These are phyloP conservation scores for Fistulifera pelliculosa DNA, from an alignment of 108 stramenopile species.

Conservation along the genomic window DNA sequence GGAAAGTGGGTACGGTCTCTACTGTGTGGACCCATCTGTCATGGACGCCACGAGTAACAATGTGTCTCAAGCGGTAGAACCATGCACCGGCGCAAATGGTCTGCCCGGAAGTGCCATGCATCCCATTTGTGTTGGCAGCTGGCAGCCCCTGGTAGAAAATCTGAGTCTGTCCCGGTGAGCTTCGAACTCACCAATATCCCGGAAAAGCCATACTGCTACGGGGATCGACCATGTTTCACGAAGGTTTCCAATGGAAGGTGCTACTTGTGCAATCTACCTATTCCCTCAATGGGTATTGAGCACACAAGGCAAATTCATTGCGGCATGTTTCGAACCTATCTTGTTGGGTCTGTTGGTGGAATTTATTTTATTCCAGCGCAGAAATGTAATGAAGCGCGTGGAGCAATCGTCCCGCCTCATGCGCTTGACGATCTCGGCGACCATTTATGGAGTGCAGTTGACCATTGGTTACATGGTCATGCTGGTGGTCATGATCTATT, in stretches of 20 bases:
- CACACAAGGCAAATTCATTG: conserved; percentile 35
- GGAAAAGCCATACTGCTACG: conserved; percentile 48
- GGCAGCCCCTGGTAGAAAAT: conserved; percentile 41
- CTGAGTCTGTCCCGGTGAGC: background rate
- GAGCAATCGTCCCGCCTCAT: conserved; percentile 20
- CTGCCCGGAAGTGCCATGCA: conserved; percentile 26
- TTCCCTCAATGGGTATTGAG: conserved; percentile 59
- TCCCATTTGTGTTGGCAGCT: conserved; percentile 46
- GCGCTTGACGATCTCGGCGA: conserved; percentile 42
- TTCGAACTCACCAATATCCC: background rate
- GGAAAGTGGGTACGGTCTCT: conserved; percentile 53
- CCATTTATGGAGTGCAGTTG: conserved; percentile 63
- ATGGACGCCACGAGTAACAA: conserved; percentile 30
- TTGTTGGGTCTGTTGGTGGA: conserved; percentile 51
- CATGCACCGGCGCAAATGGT: conserved; percentile 28
- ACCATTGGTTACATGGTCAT: conserved; percentile 77
- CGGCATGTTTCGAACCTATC: conserved; percentile 45
- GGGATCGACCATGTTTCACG: conserved; percentile 83
- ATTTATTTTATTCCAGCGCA: conserved; percentile 38
- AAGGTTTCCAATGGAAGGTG: conserved; percentile 66
- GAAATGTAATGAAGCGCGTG: conserved; percentile 28
- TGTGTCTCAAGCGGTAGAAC: conserved; percentile 32
- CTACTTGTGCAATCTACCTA: conserved; percentile 69
- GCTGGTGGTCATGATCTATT: conserved; percentile 80
- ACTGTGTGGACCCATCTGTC: conserved; percentile 61